Conservation (phyloP, 164 flowering plant genomes). For the grape (Vitis vinifera) region ASM3070453v1 NC_081820.1:26610001-26610500, state of each 20-base stretch:
- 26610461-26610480: not conserved
- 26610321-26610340: slow-evolving; percentile 82
- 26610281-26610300: slow-evolving; percentile 46
- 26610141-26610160: slow-evolving; percentile 62
- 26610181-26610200: too few species aligned
- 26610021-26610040: slow-evolving; percentile 66
- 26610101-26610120: slow-evolving; percentile 49
- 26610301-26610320: slow-evolving; percentile 63
- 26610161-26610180: slow-evolving; percentile 6
- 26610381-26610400: too few species aligned
- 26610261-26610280: slow-evolving; percentile 58
- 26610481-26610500: not conserved
- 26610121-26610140: slow-evolving; percentile 48
- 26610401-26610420: too few species aligned
- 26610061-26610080: slow-evolving; percentile 54
- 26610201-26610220: too few species aligned
- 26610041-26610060: slow-evolving; percentile 59
- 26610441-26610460: not conserved
- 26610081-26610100: slow-evolving; percentile 35
- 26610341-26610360: slow-evolving; percentile 34
- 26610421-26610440: not conserved
- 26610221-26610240: not conserved
- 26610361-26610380: too few species aligned
- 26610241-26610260: not conserved
- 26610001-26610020: slow-evolving; percentile 48